These are phyloP conservation scores for Trypanosoma cruzi DNA, from an alignment of 208 protist genomes.

Conservation along the genomic window DNA sequence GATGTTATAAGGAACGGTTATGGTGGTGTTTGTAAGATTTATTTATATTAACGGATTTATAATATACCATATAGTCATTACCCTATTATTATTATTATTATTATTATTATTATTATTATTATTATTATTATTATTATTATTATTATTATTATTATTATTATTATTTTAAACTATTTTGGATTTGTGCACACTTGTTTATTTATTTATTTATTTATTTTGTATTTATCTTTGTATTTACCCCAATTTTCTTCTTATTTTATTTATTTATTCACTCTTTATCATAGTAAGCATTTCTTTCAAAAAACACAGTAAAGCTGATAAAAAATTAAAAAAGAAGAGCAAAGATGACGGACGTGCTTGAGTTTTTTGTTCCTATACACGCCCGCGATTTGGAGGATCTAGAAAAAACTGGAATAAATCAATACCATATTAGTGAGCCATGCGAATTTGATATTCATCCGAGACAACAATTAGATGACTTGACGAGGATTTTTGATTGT, in stretches of 20 bases:
- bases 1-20: no score
- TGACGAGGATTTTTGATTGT: slow-evolving; percentile 77
- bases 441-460: slow-evolving; percentile 77
- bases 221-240: neutral
- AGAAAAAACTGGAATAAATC: slow-evolving; percentile 34
- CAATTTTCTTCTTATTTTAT: neutral
- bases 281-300: neutral
- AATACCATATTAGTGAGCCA: slow-evolving; percentile 54
- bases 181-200: neutral
- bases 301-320: slow-evolving; percentile 2
- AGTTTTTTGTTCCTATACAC: slow-evolving; percentile 79
- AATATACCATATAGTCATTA: no score
- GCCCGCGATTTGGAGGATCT: slow-evolving; percentile 65
- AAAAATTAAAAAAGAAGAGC: slow-evolving; percentile 1
- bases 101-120: slow-evolving; percentile 16
- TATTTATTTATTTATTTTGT: neutral
- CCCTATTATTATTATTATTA: slow-evolving; percentile 6
- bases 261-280: neutral
- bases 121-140: neutral
- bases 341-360: slow-evolving; percentile 46
- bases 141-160: slow-evolving; percentile 2
- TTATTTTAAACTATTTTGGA: slow-evolving; percentile 1
- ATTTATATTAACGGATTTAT: no score
- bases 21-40: no score
- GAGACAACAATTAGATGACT: slow-evolving; percentile 79